A percentile compares a stretch with the other conserved stretches of the same genome.
phyloP scores from a whole-genome alignment of 1,284 basidiomycete genomes.

The Leccinum laetum region DNA sequence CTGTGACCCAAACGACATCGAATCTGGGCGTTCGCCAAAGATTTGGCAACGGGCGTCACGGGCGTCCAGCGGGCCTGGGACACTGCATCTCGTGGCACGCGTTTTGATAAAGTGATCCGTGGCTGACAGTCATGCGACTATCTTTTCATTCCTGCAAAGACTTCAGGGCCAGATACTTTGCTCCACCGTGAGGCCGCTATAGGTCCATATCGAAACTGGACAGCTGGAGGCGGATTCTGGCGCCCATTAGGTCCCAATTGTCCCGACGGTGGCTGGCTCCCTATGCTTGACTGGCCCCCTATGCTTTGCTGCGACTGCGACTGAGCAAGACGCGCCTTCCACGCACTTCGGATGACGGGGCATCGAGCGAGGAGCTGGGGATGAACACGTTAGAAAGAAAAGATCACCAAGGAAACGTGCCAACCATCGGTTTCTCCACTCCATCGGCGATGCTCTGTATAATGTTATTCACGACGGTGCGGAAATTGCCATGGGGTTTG shows the following conservation, averaged over 20 bases:
- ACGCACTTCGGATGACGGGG: slow-evolving; percentile 59
- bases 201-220: slow-evolving; percentile 61
- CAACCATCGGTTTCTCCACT: slow-evolving; percentile 81
- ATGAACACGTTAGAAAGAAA: slow-evolving; percentile 11
- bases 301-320: slow-evolving; percentile 28
- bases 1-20: slow-evolving; percentile 12
- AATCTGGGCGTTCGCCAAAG: slow-evolving; percentile 10
- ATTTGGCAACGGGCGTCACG: background rate
- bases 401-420: slow-evolving; percentile 24
- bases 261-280: slow-evolving; percentile 14
- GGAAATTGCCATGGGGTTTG: slow-evolving; percentile 89
- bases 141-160: slow-evolving; percentile 64
- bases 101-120: slow-evolving; percentile 4
- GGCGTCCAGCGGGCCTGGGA: slow-evolving; percentile 5
- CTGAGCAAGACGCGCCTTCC: slow-evolving; percentile 54
- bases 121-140: slow-evolving; percentile 27
- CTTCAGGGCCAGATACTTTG: slow-evolving; percentile 65
- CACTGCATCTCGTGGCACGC: slow-evolving; percentile 7
- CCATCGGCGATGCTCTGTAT: slow-evolving; percentile 89
- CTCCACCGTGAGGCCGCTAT: slow-evolving; percentile 64
- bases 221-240: slow-evolving; percentile 24
- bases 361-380: slow-evolving; percentile 62
- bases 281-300: background rate
- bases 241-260: slow-evolving; percentile 23
- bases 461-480: slow-evolving; percentile 80